Percentiles rank a stretch among this genome's conserved stretches.
Conservation (phyloP, 768 basidiomycete species). For the Termitomyces sp. region DNA sequence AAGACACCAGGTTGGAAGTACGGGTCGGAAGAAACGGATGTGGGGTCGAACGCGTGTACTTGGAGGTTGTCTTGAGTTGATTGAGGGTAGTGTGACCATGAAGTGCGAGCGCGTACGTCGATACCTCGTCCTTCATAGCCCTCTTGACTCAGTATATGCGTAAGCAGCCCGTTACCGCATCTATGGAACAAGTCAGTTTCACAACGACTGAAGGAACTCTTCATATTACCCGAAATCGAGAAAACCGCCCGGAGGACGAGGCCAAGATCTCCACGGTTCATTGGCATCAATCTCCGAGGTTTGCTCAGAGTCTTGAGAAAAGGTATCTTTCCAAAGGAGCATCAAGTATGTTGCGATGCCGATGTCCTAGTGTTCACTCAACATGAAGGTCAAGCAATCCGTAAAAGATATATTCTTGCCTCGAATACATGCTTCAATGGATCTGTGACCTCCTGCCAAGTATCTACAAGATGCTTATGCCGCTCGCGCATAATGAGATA, state of each 20-base stretch:
- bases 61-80: conserved; percentile 57
- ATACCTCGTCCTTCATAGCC: conserved; percentile 84
- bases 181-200: conserved; percentile 30
- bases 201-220: neutral
- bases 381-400: neutral
- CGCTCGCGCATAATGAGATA: conserved; percentile 86
- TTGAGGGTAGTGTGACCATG: conserved; percentile 78
- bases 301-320: conserved; percentile 16
- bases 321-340: conserved; percentile 84
- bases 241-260: conserved; percentile 81
- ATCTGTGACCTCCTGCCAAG: conserved; percentile 82
- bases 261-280: conserved; percentile 68
- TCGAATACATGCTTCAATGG: conserved; percentile 90
- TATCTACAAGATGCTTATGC: conserved; percentile 69
- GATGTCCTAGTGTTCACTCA: conserved; percentile 62
- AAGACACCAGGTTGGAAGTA: conserved; percentile 52
- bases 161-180: conserved; percentile 90
- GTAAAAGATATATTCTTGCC: conserved; percentile 32
- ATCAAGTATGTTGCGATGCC: conserved; percentile 93
- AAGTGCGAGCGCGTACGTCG: conserved; percentile 80
- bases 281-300: conserved; percentile 10
- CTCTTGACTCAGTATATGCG: conserved; percentile 80
- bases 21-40: conserved; percentile 12
- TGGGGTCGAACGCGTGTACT: conserved; percentile 73
- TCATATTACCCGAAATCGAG: conserved; percentile 77